These are phyloP conservation scores for Xylariaceae sp. DNA, from an alignment of 2,329 filamentous ascomycete genomes.

Conservation along the genomic window DNA sequence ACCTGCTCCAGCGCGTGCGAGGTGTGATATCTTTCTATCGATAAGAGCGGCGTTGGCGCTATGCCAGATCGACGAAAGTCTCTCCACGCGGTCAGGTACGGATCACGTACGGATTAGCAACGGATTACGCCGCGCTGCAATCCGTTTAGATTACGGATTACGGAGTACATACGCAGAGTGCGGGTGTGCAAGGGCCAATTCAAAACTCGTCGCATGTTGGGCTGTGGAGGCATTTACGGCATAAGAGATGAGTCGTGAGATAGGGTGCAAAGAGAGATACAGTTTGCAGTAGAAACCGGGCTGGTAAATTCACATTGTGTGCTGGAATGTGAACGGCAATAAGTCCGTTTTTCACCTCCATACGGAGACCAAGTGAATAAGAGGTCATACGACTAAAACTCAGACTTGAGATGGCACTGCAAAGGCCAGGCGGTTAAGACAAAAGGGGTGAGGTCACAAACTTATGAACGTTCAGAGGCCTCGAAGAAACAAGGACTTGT, in stretches of 20 bases:
- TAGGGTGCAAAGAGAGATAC: background rate
- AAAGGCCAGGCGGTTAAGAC: background rate
- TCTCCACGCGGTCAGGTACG: too few species aligned
- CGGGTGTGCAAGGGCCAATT: too few species aligned
- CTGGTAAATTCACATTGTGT: background rate
- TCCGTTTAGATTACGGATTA: too few species aligned
- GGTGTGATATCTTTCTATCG: background rate
- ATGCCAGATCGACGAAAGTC: background rate
- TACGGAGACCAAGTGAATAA: background rate
- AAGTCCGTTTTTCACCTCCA: background rate
- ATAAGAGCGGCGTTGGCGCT: background rate
- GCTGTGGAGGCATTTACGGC: background rate
- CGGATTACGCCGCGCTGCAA: too few species aligned
- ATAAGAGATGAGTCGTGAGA: background rate
- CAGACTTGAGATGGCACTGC: background rate
- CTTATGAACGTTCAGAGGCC: background rate
- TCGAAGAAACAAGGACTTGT: background rate
- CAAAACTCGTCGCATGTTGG: too few species aligned
- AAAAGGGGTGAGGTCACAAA: too few species aligned
- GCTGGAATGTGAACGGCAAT: too few species aligned
- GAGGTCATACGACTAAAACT: too few species aligned
- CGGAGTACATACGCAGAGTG: too few species aligned
- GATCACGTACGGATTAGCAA: too few species aligned
- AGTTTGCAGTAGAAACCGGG: background rate
- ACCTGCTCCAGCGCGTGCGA: background rate